Base-by-base conservation (phyloP, 371 early-diverging fungal genomes). In the Saksenaea vasiformis region DNA sequence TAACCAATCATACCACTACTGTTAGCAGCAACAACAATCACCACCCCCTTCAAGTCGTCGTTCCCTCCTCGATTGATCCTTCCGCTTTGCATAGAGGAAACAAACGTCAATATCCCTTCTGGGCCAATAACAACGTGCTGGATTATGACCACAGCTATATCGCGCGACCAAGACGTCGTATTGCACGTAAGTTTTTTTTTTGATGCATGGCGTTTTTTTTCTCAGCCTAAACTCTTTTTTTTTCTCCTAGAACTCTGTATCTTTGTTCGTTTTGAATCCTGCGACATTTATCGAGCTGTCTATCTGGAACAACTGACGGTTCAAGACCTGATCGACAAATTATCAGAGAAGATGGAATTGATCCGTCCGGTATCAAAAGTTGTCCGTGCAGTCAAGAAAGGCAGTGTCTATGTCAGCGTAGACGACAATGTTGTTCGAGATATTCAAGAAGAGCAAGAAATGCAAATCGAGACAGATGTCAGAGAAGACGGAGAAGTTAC, bases 381-480 rank as follows among this genome's bases (percentile, higher is more conserved):
- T 7, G 64, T 73, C 14, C 67, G 68, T 36, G 67, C 78, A 14
- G 64, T 64, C 58, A 61, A 24, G 28, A 56, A 51, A 47, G 77
- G 38, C 14, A 24, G 81, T 53, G 60, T 71, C 28, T n/a, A n/a
- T n/a, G 78, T 84, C 7, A 67, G 71, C n/a, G 72, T 79, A 13
- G 84, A 86, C 26, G 85, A 86, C 69, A 67, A 73, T 22, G 74
- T 79, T 67, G 71, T 85, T 7, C 72, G 71, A 0, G 78, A 84
- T 47, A 79, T 86, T 65, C 64, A 66, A 4, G 87, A 86, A 54
- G 83, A 85, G 59, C 73, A 79, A 38, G 83, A 79, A 54, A 86
- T 86, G 77, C 73, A 72, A 9, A 72, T 86, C 38, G 80, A 81
- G 14, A 81, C 70, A 44, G 69, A 73, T 8, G 58, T 79, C 28